phyloP scores from a whole-genome alignment of 176 grass and related monocot genomes.

The Bromus sterilis region DNA sequence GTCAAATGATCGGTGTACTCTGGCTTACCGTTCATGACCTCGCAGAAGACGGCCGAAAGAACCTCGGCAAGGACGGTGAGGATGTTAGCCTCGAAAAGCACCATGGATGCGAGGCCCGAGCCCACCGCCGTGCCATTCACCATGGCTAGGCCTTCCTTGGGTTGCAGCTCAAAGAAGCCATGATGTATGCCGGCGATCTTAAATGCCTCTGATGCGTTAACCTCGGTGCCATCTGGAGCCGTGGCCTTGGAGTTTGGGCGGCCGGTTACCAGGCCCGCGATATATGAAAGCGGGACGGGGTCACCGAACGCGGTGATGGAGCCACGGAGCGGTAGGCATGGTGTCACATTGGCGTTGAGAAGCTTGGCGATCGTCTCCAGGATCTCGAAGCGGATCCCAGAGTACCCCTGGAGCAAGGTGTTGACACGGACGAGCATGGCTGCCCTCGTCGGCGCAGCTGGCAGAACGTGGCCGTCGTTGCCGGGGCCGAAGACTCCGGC shows the following conservation, averaged over 20 bases:
- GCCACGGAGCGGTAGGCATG: conserved; percentile 75
- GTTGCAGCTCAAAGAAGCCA: too few species aligned
- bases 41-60: too few species aligned
- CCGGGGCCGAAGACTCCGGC: conserved; percentile 58
- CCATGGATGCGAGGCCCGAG: conserved; percentile 66
- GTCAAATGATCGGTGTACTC: conserved; percentile 87
- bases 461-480: too few species aligned
- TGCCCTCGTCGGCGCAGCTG: conserved; percentile 42
- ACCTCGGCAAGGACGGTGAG: too few species aligned
- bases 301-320: conserved; percentile 76
- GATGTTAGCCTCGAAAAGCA: too few species aligned
- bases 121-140: conserved; percentile 87
- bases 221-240: conserved; percentile 16
- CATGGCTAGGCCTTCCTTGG: conserved; percentile 77
- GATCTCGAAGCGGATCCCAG: conserved; percentile 83
- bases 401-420: conserved; percentile 82
- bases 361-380: conserved; percentile 63
- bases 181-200: conserved; percentile 36
- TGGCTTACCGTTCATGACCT: too few species aligned
- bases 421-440: conserved; percentile 92
- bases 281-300: conserved; percentile 78
- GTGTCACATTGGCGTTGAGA: conserved; percentile 74
- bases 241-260: conserved; percentile 18
- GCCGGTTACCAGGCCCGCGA: too few species aligned
- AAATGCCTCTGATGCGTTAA: conserved; percentile 45